phyloP scores from a whole-genome alignment of 371 early-diverging fungal species.

The Synchytrium microbalum region DNA sequence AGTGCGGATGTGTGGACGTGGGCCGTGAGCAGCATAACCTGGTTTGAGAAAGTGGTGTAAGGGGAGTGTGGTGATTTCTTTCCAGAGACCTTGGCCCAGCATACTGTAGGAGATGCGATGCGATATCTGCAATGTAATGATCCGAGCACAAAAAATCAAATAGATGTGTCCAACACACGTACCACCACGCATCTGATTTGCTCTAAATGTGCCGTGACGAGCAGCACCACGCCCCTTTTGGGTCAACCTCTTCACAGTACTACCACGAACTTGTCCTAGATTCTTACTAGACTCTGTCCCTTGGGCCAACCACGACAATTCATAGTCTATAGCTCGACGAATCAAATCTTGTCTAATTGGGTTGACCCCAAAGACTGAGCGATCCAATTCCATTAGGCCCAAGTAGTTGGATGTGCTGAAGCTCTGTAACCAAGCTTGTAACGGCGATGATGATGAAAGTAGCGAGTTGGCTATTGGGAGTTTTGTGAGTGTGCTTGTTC shows the following conservation, averaged over 20 bases:
- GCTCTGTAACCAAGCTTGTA: slow-evolving; percentile 72
- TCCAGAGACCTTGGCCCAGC: too few relatives aligned
- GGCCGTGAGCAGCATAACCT: slow-evolving; percentile 82
- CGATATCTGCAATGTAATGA: background rate
- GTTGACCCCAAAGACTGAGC: slow-evolving; percentile 62
- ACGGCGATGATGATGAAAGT: background rate
- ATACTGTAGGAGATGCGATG: too few relatives aligned
- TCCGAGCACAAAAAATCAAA: background rate
- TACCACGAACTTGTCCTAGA: slow-evolving; percentile 77
- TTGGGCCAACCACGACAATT: slow-evolving; percentile 40
- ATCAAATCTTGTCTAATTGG: slow-evolving; percentile 80
- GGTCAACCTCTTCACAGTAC: slow-evolving; percentile 57
- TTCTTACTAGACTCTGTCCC: slow-evolving; percentile 80
- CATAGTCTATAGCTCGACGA: slow-evolving; percentile 63
- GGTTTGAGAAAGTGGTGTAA: too few relatives aligned
- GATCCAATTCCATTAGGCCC: slow-evolving; percentile 65
- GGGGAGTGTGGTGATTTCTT: too few relatives aligned
- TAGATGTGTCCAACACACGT: slow-evolving; percentile 7
- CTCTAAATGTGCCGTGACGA: slow-evolving; percentile 74
- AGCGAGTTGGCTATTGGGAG: background rate
- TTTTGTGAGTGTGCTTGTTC: background rate
- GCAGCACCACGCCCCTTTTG: slow-evolving; percentile 94
- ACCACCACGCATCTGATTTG: slow-evolving; percentile 87
- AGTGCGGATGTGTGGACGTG: slow-evolving; percentile 73
- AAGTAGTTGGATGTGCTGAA: slow-evolving; percentile 67